phyloP scores from a whole-genome alignment of 164 flowering plant species.

The Macadamia integrifolia region DNA sequence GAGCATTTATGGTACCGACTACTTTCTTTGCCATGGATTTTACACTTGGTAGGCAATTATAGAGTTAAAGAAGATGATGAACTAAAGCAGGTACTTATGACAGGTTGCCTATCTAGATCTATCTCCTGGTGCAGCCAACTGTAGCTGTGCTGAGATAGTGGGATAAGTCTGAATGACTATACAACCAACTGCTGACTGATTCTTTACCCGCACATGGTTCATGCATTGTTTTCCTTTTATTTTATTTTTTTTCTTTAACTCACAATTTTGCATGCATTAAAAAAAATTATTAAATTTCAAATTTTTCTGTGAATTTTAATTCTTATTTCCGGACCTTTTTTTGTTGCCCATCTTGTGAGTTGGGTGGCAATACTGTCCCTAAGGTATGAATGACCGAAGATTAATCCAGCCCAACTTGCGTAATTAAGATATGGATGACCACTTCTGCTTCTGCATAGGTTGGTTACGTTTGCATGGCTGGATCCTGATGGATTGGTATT shows the following conservation, averaged over 20 bases:
- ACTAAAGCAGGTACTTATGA: slow-evolving; percentile 64
- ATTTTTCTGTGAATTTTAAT: no score
- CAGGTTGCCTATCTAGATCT: slow-evolving; percentile 36
- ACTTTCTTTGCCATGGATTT: neutral
- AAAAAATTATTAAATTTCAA: no score
- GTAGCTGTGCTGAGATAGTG: slow-evolving; percentile 45
- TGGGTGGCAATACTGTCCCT: no score
- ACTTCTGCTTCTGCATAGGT: no score
- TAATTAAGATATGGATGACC: no score
- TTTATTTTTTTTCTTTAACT: neutral
- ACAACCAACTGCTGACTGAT: slow-evolving; percentile 44
- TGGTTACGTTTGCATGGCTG: no score
- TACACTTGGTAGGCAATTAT: slow-evolving; percentile 9
- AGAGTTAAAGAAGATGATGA: slow-evolving; percentile 54
- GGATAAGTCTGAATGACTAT: slow-evolving; percentile 39
- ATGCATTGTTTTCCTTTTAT: neutral
- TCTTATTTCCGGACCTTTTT: no score
- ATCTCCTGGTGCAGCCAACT: slow-evolving; percentile 49
- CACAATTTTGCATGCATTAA: neutral
- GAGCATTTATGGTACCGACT: neutral
- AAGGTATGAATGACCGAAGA: no score
- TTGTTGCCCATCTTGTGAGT: no score
- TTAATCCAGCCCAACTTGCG: no score
- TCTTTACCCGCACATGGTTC: slow-evolving; percentile 28
- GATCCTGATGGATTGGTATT: no score